Percentiles rank a stretch among this genome's conserved stretches.
Evolutionary conservation across 2,329 filamentous ascomycete genomes (phyloP).

Genomic region (Aspergillus udagawae): DNA sequence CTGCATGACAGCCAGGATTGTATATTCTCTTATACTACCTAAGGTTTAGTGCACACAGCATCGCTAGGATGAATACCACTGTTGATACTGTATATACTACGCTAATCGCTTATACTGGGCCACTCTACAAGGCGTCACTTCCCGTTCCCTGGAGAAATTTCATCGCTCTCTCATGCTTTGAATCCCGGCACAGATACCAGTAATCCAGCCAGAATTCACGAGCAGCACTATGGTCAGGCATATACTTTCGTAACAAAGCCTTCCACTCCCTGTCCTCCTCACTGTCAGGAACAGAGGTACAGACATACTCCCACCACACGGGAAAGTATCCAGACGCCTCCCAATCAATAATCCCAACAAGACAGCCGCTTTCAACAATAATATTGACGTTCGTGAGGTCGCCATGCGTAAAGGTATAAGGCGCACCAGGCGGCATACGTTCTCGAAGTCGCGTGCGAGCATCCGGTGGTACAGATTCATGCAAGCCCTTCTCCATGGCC

Average conservation of each 20-base stretch:
- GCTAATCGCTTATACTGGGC: no score
- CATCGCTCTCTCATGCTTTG: background rate
- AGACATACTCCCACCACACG: conserved; percentile 35
- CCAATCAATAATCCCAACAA: conserved; percentile 42
- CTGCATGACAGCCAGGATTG: no score
- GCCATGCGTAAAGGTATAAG: conserved; percentile 38
- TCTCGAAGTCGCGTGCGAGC: conserved; percentile 6
- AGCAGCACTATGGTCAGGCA: conserved; percentile 16
- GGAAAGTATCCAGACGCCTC: conserved; percentile 36
- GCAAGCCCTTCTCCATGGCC: conserved; percentile 8
- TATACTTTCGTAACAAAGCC: conserved; percentile 12
- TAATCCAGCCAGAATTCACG: conserved; percentile 18
- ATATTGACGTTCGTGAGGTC: conserved; percentile 38
- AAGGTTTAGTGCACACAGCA: no score
- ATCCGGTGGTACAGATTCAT: conserved; percentile 1
- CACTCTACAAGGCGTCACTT: no score
- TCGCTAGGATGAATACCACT: no score
- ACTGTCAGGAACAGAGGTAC: conserved; percentile 9
- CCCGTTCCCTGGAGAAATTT: background rate
- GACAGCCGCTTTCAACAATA: conserved; percentile 33
- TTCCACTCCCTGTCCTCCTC: conserved; percentile 20
- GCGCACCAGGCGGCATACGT: conserved; percentile 17
- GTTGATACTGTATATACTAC: no score
- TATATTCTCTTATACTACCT: no score
- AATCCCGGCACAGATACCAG: conserved; percentile 11